Evolutionary conservation across 2,329 filamentous ascomycete genomes (phyloP), one percentile per base, ranked within the genome.

Genomic region (Curvularia eragrostidis): DNA sequence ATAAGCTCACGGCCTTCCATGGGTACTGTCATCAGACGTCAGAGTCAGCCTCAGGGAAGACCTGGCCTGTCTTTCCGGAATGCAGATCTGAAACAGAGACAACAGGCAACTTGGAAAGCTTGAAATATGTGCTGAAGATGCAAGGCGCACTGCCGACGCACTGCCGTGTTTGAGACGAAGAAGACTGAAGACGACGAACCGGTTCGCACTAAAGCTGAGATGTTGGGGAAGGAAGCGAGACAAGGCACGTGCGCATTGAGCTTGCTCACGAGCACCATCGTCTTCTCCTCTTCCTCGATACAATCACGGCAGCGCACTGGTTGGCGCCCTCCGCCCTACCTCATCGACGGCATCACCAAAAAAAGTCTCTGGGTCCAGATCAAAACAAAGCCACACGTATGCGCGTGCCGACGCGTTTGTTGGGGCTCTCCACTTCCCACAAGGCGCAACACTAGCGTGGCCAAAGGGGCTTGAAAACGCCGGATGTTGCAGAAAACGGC

Each of bases 361-460:
- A 42, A 42, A 13, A 21, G 26, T 19, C 13, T 6, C 42, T n/a
- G 34, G 24, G 26, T 5, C 38, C 41, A 42, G 47, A 43, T 34
- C 41, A 41, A 48, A 55, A 42, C 44, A 47, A 47, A 19, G n/a
- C 32, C n/a, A 32, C 34, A 38, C 24, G 46, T 44, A 19, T 48
- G 51, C 63, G 55, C 58, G 58, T 63, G 49, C 54, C 32, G 32
- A 62, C 56, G 61, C 61, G 56, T 68, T 61, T 58, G 64, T 56
- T 54, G 59, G 58, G 64, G n/a, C 28, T 52, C 47, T 47, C 43
- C 39, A 62, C 56, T 50, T 43, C 44, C 43, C 34, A 62, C 52
- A 43, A 56, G 51, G 49, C 18, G 28, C 18, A 24, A 46, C 50
- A 52, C 58, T 61, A 63, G 49, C 48, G 57, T 53, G 48, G 51